Base-by-base conservation (phyloP, 768 basidiomycete species). In the Tylopilus vinaceipallidus region DNA sequence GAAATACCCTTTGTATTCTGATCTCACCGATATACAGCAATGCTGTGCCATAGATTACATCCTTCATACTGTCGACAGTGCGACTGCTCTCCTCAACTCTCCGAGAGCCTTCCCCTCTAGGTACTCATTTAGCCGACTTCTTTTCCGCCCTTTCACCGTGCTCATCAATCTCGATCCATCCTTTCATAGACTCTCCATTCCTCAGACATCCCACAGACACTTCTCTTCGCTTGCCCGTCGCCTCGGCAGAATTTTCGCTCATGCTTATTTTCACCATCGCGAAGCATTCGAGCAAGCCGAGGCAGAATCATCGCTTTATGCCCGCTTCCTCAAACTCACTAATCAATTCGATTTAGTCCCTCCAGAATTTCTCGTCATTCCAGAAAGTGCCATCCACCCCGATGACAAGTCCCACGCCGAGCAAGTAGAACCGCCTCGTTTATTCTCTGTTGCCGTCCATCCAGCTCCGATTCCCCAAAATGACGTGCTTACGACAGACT, bases 11-110 rank as follows among this genome's bases (percentile, higher is more conserved):
- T 35, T 42, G n/a, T 48, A 32, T 61, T 41, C 64, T 68, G 43
- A 64, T 49, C 24, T 17, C 12, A 40, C 19, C 39, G 12, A 44
- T 42, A 17, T 50, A 42, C 52, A 90, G 85, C 90, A 93, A 81
- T 99, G 95, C 69, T 95, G 91, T 65, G 95, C 95, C 4, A 95
- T 98, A 36, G 95, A 98, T 74, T 98, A 98, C 71, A 94, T 91
- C 51, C 72, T 88, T 11, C 93, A 91, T 69, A 97, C 93, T 0
- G 75, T 97, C 7, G 95, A 98, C 69, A 93, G 90, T 57, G 92
- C 93, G 4, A 95, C 91, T 0, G 90, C 93, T 1, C 76, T 97
- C 37, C 75, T 98, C 30, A 97, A 93, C 68, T 94, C 92, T 1
- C 84, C 92, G 7, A 78, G 89, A 42, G 86, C 90, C 7, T 99